Conservation (phyloP, 371 early-diverging fungal genomes). For the Mortierella sp. region DNA sequence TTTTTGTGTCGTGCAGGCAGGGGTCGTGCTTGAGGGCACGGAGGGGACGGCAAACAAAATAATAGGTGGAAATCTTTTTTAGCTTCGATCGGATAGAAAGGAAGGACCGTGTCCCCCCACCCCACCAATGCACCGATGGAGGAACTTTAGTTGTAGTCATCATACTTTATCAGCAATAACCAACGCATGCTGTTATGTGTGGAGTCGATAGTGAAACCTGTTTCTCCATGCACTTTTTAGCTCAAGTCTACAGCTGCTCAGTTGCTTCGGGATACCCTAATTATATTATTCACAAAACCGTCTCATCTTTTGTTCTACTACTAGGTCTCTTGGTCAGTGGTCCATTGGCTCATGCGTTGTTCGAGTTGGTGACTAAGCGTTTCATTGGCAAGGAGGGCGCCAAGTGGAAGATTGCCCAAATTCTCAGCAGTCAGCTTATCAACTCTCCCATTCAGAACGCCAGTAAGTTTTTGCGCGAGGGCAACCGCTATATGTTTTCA, state of each 20-base stretch:
- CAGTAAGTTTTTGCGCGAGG: conserved; percentile 59
- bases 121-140: background rate
- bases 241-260: no score
- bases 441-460: conserved; percentile 87
- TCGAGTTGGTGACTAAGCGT: conserved; percentile 71
- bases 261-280: no score
- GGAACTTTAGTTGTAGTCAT: no score
- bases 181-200: background rate
- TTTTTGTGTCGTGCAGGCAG: no score
- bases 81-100: background rate
- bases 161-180: background rate
- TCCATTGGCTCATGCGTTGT: conserved; percentile 80
- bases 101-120: background rate
- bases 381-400: conserved; percentile 73
- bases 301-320: background rate
- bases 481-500: background rate
- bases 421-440: conserved; percentile 77
- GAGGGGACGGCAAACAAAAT: no score
- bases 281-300: background rate
- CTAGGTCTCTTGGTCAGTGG: conserved; percentile 74
- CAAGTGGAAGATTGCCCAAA: conserved; percentile 70
- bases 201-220: background rate
- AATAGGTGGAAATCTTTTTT: background rate
- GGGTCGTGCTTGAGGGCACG: no score
- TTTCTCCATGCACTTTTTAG: background rate